Conservation (phyloP, 139 green algal genomes). For the Chlamydomonas incerta region DNA sequence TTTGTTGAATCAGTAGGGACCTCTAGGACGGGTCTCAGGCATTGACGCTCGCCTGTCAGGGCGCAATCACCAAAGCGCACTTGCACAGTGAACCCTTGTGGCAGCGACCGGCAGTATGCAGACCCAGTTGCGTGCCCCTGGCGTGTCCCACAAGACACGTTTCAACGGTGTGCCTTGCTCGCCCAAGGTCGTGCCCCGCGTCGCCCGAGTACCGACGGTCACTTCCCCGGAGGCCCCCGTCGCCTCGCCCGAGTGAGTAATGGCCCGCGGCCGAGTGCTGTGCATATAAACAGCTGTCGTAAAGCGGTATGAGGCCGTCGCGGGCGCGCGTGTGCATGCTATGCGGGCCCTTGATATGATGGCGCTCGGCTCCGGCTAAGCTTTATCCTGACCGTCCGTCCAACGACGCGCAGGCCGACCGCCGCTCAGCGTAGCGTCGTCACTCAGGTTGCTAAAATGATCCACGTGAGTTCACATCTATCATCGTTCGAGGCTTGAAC, state of each 20-base stretch:
- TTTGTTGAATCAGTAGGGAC: too few relatives aligned
- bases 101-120: slow-evolving; percentile 1
- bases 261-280: too few relatives aligned
- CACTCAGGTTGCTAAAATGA: slow-evolving; percentile 24
- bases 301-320: too few relatives aligned
- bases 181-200: slow-evolving; percentile 5
- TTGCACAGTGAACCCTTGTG: too few relatives aligned
- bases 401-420: not conserved
- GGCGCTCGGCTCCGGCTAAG: too few relatives aligned
- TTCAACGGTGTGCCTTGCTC: not conserved
- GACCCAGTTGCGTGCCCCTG: not conserved
- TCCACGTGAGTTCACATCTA: slow-evolving; percentile 10
- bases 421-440: not conserved
- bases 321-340: too few relatives aligned
- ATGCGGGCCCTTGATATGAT: too few relatives aligned
- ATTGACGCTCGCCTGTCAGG: too few relatives aligned
- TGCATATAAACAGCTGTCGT: too few relatives aligned
- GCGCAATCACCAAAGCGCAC: too few relatives aligned
- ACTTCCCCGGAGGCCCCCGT: not conserved
- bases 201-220: not conserved
- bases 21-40: too few relatives aligned
- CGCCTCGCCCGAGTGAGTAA: not conserved
- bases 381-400: not conserved
- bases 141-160: not conserved
- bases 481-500: too few relatives aligned